phyloP scores from a whole-genome alignment of 1,284 basidiomycete genomes.

The Inonotus hispidus region DNA sequence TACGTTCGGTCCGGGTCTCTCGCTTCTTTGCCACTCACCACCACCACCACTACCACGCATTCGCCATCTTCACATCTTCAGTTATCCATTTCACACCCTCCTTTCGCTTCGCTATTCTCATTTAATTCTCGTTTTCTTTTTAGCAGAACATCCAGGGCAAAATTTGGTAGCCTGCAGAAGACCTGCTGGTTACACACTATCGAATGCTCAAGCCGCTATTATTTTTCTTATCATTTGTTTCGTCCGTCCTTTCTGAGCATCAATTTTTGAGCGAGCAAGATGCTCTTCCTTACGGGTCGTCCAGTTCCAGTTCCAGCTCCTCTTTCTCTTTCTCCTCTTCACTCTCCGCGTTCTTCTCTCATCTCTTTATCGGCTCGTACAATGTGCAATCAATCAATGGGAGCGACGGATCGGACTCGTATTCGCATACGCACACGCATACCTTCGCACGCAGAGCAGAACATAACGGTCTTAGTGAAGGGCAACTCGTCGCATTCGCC shows the following conservation, averaged over 20 bases:
- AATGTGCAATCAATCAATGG: not conserved
- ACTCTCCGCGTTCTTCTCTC: not conserved
- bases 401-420: not conserved
- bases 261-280: constrained; percentile 1
- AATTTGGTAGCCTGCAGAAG: constrained; percentile 9
- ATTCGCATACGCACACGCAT: not conserved
- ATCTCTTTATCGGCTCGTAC: not conserved
- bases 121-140: not conserved
- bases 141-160: too few relatives aligned
- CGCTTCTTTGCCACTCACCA: not conserved
- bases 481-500: constrained; percentile 11
- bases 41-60: not conserved
- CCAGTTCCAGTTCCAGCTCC: not conserved
- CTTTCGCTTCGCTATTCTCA: not conserved
- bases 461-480: not conserved
- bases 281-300: not conserved
- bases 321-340: not conserved
- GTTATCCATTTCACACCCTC: not conserved
- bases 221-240: constrained; percentile 13
- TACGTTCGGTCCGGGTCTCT: not conserved
- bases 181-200: constrained; percentile 13
- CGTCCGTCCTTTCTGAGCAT: constrained; percentile 16
- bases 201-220: constrained; percentile 15
- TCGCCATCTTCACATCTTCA: not conserved
- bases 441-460: constrained; percentile 9